Evolutionary conservation across 179 eudicot species (phyloP).

Genomic region (Camellia oleifera): DNA sequence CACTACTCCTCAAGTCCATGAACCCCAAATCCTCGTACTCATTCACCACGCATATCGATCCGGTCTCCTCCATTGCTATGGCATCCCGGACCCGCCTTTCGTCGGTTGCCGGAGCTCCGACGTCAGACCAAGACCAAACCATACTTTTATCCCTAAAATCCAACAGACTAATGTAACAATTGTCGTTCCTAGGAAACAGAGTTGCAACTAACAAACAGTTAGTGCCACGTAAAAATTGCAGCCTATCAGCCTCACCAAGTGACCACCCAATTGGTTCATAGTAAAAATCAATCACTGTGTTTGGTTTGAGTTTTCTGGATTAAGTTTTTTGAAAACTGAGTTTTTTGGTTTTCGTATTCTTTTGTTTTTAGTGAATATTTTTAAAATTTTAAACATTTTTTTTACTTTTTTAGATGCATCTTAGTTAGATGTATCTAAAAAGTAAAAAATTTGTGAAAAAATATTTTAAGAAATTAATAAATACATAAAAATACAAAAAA

Average conservation of each 20-base stretch:
- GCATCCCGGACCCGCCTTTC: constrained; percentile 73
- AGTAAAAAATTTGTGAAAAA: no score
- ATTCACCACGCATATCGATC: constrained; percentile 78
- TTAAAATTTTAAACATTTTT: no score
- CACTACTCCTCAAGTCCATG: constrained; percentile 63
- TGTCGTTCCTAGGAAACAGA: constrained; percentile 61
- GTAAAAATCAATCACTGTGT: constrained; percentile 48
- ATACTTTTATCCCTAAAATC: constrained; percentile 63
- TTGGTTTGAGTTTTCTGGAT: no score
- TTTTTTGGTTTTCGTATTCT: no score
- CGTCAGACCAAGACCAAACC: constrained; percentile 86
- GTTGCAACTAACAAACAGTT: constrained; percentile 72
- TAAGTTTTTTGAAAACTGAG: no score
- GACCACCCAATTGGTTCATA: constrained; percentile 78
- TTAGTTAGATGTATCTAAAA: no score
- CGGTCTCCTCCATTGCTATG: constrained; percentile 61
- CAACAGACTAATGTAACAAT: constrained; percentile 70
- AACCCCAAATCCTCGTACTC: constrained; percentile 91
- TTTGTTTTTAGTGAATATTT: no score
- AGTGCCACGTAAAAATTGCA: constrained; percentile 65
- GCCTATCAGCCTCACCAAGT: constrained; percentile 70
- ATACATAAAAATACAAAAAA: no score
- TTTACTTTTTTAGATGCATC: no score
- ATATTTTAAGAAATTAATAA: no score
- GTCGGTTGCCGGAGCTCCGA: constrained; percentile 36